Evolutionary conservation across 2,329 filamentous ascomycete species (phyloP).

Genomic region (Tolypocladium tundrense): DNA sequence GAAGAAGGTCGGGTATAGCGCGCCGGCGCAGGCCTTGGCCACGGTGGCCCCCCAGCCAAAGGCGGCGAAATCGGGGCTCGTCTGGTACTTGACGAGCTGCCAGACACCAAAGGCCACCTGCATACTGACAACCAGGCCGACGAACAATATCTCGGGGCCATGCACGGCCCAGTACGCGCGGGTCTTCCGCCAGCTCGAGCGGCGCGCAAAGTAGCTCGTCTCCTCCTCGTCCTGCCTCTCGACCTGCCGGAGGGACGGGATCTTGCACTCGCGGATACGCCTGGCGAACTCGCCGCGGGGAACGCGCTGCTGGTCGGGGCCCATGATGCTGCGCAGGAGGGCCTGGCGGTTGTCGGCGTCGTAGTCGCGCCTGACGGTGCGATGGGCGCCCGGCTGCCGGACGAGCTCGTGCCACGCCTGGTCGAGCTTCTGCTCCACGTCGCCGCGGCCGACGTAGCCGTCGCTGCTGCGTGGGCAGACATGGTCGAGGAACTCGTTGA

Average conservation of each 20-base stretch:
- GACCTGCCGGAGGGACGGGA: constrained; percentile 36
- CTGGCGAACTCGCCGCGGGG: constrained; percentile 34
- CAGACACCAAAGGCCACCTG: constrained; percentile 43
- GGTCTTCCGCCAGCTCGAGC: constrained; percentile 33
- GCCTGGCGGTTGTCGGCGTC: constrained; percentile 33
- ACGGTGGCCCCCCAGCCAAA: constrained; percentile 47
- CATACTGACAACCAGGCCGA: constrained; percentile 34
- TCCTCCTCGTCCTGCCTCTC: constrained; percentile 35
- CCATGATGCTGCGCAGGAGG: constrained; percentile 41
- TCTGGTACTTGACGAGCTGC: constrained; percentile 44
- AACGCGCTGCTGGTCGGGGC: constrained; percentile 29
- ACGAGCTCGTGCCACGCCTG: constrained; percentile 14
- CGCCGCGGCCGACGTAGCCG: constrained; percentile 39
- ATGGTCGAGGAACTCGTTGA: constrained; percentile 39
- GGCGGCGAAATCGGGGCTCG: constrained; percentile 29
- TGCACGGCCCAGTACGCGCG: constrained; percentile 46
- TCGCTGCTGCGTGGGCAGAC: constrained; percentile 38
- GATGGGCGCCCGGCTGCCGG: neutral
- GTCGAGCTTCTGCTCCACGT: constrained; percentile 43
- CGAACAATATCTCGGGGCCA: constrained; percentile 39
- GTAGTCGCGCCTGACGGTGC: neutral
- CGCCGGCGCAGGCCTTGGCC: constrained; percentile 43
- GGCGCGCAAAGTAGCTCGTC: constrained; percentile 32
- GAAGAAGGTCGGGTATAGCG: constrained; percentile 47
- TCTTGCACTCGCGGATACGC: constrained; percentile 33